Conservation (phyloP, 2,329 filamentous ascomycete genomes). For the Penicillium palitans region DNA sequence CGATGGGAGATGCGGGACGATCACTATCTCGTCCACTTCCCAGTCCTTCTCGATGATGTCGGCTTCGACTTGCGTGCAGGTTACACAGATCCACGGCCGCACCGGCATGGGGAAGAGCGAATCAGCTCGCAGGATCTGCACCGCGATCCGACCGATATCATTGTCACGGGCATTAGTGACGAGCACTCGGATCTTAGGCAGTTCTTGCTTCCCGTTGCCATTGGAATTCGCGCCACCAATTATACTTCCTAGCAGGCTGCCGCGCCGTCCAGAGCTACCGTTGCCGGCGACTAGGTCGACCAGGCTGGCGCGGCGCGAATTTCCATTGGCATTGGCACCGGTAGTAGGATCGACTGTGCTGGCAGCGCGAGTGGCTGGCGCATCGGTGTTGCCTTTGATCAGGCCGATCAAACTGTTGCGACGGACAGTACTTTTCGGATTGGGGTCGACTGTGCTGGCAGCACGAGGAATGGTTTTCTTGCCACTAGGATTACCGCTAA, state of each 20-base stretch:
- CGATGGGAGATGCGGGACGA: conserved; percentile 28
- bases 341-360: neutral
- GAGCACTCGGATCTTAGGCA: conserved; percentile 34
- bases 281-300: conserved; percentile 9
- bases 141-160: conserved; percentile 39
- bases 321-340: neutral
- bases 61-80: conserved; percentile 31
- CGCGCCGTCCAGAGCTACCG: neutral
- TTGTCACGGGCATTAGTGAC: conserved; percentile 41
- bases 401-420: conserved; percentile 6
- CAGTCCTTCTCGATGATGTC: conserved; percentile 29
- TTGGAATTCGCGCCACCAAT: neutral
- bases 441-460: conserved; percentile 1
- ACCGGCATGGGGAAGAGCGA: conserved; percentile 31
- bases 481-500: conserved; percentile 5
- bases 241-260: neutral
- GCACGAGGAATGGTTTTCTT: neutral
- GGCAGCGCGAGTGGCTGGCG: neutral
- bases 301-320: neutral
- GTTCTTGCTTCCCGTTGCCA: conserved; percentile 10
- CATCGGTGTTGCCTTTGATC: conserved; percentile 4
- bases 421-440: conserved; percentile 5
- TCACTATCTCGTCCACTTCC: conserved; percentile 39
- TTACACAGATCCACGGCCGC: conserved; percentile 42
- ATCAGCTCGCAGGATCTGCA: conserved; percentile 40